Conservation (phyloP, 129 eudicot genomes). For the Arctium lappa region DNA sequence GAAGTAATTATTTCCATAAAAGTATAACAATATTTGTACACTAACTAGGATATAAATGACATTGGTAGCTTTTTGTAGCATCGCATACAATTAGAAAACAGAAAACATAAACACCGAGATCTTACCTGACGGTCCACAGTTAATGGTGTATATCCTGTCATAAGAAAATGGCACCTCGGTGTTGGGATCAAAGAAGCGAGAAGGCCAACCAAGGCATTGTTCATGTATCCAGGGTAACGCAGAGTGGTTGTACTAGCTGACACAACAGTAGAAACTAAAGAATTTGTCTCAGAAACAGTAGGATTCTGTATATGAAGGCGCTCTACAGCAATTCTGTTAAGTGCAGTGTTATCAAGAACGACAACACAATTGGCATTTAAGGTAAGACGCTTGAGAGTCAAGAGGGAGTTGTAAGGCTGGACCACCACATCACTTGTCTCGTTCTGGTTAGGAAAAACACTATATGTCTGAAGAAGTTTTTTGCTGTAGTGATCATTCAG, state of each 20-base stretch:
- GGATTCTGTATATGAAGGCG: conserved; percentile 85
- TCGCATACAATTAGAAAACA: neutral
- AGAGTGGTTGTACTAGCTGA: conserved; percentile 94
- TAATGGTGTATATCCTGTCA: conserved; percentile 92
- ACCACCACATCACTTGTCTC: conserved; percentile 97
- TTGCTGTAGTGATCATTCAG: conserved; percentile 88
- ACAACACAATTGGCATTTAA: conserved; percentile 95
- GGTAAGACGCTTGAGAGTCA: conserved; percentile 84
- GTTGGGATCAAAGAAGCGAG: conserved; percentile 95
- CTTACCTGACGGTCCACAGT: conserved; percentile 89
- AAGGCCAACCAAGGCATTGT: conserved; percentile 91
- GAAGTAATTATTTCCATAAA: neutral
- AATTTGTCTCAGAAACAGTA: conserved; percentile 79
- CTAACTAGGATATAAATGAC: no score
- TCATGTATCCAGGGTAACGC: conserved; percentile 94
- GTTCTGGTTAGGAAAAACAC: conserved; percentile 86
- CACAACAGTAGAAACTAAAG: conserved; percentile 92
- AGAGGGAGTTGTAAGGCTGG: conserved; percentile 87
- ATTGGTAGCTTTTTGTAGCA: neutral
- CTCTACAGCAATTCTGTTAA: conserved; percentile 91
- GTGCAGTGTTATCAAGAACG: conserved; percentile 93
- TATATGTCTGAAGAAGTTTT: conserved; percentile 81
- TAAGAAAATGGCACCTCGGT: conserved; percentile 90
- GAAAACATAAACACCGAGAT: neutral
- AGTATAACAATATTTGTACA: neutral